Conservation (phyloP, 208 protist species). For the Trichomonas tenax region DNA sequence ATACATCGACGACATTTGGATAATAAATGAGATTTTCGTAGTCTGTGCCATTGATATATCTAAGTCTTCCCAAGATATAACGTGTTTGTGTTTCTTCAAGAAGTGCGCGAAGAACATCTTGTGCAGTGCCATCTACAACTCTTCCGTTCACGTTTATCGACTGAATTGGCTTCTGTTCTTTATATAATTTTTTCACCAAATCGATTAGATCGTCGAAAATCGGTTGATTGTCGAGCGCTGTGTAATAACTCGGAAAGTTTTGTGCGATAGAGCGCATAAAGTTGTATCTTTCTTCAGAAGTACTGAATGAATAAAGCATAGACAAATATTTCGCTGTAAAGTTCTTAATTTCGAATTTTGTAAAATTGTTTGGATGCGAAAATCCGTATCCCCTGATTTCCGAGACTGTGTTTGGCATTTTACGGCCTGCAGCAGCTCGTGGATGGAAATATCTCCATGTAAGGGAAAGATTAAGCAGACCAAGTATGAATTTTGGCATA, state of each 20-base stretch:
- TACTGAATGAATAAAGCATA: background rate
- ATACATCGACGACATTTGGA: background rate
- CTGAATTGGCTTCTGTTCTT: background rate
- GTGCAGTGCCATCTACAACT: background rate
- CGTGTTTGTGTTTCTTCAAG: background rate
- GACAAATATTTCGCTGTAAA: background rate
- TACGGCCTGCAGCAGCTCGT: background rate
- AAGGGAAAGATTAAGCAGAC: background rate
- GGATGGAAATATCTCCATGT: slow-evolving; percentile 5
- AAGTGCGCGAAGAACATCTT: background rate
- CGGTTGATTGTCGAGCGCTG: background rate
- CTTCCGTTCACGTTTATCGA: background rate
- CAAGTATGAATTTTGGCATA: background rate
- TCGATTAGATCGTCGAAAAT: background rate
- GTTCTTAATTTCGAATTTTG: background rate
- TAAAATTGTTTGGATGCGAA: background rate
- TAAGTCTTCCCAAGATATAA: background rate
- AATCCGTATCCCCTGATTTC: background rate
- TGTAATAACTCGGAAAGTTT: background rate
- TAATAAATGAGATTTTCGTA: background rate
- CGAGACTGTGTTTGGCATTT: background rate
- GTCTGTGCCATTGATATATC: background rate
- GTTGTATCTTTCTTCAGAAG: background rate
- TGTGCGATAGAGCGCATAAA: background rate
- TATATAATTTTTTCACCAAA: background rate